These are phyloP conservation scores for Cryptosporidium baileyi DNA, from an alignment of 169 alveolate genomes.

Conservation along the genomic window DNA sequence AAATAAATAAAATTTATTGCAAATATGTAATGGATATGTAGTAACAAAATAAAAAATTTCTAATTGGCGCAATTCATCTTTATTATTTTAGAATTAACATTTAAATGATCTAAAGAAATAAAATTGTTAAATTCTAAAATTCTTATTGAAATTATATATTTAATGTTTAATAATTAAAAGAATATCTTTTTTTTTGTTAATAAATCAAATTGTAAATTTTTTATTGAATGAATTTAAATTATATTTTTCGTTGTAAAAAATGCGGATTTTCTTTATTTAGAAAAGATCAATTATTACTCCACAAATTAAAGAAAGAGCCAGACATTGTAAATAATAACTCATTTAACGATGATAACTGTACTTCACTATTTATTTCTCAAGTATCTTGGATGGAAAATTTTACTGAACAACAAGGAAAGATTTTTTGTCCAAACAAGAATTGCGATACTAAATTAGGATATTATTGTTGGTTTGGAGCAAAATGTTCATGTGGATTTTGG, in stretches of 20 bases:
- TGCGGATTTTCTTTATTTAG: constrained; percentile 30
- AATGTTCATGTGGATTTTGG: constrained; percentile 64
- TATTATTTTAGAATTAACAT: too few species aligned
- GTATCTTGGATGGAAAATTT: constrained; percentile 42
- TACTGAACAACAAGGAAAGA: constrained; percentile 10
- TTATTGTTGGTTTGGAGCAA: constrained; percentile 51
- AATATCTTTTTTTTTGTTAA: too few species aligned
- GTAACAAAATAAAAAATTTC: too few species aligned
- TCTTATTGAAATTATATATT: too few species aligned
- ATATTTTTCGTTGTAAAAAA: constrained; percentile 26
- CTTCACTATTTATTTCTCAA: constrained; percentile 17
- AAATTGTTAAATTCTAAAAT: too few species aligned
- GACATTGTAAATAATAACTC: background rate
- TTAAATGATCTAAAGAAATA: too few species aligned
- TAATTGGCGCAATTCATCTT: too few species aligned
- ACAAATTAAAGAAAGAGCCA: background rate
- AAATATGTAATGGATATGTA: too few species aligned
- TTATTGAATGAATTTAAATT: too few species aligned
- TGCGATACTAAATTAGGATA: constrained; percentile 46
- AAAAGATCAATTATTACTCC: constrained; percentile 2
- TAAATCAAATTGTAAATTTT: too few species aligned
- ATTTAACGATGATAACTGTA: background rate
- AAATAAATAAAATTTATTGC: too few species aligned
- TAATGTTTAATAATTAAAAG: too few species aligned
- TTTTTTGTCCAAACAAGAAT: constrained; percentile 26